phyloP scores from a whole-genome alignment of 2,329 filamentous ascomycete species.

The Cryphonectria nitschkei region DNA sequence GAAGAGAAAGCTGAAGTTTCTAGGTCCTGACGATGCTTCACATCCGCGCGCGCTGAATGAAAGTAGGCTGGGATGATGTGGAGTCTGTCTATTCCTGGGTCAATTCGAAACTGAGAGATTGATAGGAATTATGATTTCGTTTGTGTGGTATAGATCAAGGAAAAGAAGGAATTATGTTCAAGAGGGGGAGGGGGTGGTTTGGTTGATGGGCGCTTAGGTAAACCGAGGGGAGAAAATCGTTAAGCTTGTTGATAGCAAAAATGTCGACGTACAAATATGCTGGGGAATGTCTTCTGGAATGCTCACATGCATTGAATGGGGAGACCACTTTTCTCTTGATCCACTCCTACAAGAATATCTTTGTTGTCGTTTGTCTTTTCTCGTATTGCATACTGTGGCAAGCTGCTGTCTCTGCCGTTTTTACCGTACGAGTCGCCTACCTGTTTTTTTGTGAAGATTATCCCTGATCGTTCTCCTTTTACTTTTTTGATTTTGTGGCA shows the following conservation, averaged over 20 bases:
- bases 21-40: background rate
- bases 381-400: background rate
- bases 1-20: background rate
- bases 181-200: background rate
- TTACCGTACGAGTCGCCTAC: constrained; percentile 8
- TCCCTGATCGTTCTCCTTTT: background rate
- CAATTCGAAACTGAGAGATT: background rate
- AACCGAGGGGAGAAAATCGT: background rate
- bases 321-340: background rate
- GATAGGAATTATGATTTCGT: background rate
- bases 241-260: background rate
- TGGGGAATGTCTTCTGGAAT: background rate
- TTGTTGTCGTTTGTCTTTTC: background rate
- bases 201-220: constrained; percentile 10
- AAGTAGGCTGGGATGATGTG: background rate
- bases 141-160: background rate
- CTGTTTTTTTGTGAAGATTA: background rate
- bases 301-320: background rate
- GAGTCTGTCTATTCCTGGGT: background rate
- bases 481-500: background rate
- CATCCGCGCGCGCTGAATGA: background rate
- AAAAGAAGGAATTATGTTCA: background rate
- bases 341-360: background rate
- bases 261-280: constrained; percentile 13
- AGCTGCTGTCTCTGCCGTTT: background rate